Base-by-base conservation (phyloP, 2,329 filamentous ascomycete species). In the Anthostomella pinea region DNA sequence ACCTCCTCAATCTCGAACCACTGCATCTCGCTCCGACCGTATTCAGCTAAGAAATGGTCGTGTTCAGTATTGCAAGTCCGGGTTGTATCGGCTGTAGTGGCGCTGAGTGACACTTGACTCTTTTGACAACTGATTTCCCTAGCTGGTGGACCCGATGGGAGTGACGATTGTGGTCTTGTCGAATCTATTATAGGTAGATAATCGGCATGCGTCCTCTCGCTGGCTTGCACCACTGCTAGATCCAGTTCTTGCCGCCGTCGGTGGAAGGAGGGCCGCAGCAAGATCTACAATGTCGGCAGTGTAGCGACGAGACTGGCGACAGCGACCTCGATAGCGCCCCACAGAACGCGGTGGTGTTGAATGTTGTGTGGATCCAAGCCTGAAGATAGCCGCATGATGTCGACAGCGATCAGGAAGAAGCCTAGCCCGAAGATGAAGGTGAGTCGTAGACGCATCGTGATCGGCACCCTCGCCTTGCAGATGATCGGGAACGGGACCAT, bases 271-370 rank as follows among this genome's bases (percentile, higher is more conserved):
- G 21, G 25, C 13, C 26, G 27, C 8, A 45, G 16, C 5, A 51
- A 29, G 8, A 38, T 29, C 29, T 36, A 51, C 20, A 51, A 41
- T 3, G 28, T 27, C 13, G 46, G 46, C 15, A 39, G n/a, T 1
- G 39, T 45, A 15, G 46, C 35, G 3, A 45, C 37, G 5, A 41
- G 14, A 21, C 35, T 14, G 3, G 43, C 41, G n/a, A 49, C 22
- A 10, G 10, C 19, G 17, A 45, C 29, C 28, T 51, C 48, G 10
- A 49, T 22, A 9, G 38, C 36, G 4, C 35, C 37, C 46, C 48
- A 51, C 27, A 45, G 21, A 32, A 42, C 31, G 6, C 39, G 33
- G 5, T 38, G 30, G 1, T 23, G 10, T 8, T 35, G 22, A 4
- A 34, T 27, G 9, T 42, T 28, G n/a, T 3, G 18, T 20, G 28